Evolutionary conservation across 257 asterid species (phyloP).

Genomic region (Agastache rugosa): DNA sequence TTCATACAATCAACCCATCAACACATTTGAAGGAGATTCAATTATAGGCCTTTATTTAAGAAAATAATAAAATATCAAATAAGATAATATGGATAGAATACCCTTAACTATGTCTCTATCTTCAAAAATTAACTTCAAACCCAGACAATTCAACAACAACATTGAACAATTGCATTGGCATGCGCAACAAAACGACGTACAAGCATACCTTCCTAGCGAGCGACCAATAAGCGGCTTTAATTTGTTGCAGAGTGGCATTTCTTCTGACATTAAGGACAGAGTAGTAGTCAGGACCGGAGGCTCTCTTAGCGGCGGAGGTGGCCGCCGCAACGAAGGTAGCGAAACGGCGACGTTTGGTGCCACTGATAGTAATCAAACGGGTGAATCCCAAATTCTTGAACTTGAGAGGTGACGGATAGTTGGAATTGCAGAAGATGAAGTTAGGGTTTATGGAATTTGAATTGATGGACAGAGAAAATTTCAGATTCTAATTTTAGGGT

Average conservation of each 20-base stretch:
- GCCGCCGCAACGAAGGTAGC: slow-evolving; percentile 49
- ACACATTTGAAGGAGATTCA: neutral
- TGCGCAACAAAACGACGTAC: neutral
- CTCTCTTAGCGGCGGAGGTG: slow-evolving; percentile 49
- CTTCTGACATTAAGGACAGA: slow-evolving; percentile 75
- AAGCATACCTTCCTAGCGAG: slow-evolving; percentile 88
- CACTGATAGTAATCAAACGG: slow-evolving; percentile 26
- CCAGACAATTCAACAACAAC: neutral
- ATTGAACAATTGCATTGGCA: slow-evolving; percentile 11
- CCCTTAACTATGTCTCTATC: neutral
- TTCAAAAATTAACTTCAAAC: neutral
- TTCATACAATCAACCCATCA: neutral
- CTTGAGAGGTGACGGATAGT: slow-evolving; percentile 18
- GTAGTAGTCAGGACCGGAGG: slow-evolving; percentile 65
- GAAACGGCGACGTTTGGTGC: slow-evolving; percentile 54
- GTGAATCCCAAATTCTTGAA: slow-evolving; percentile 43
- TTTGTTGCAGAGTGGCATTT: slow-evolving; percentile 82
- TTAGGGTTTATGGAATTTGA: slow-evolving; percentile 46
- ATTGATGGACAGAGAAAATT: too few relatives aligned
- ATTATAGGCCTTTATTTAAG: neutral
- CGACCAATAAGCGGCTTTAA: slow-evolving; percentile 85
- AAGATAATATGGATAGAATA: neutral
- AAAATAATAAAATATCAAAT: neutral
- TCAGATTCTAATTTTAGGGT: too few relatives aligned
- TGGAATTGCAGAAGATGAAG: slow-evolving; percentile 40